Base-by-base conservation (phyloP, 1,284 basidiomycete species). In the Kwoniella shivajii region DNA sequence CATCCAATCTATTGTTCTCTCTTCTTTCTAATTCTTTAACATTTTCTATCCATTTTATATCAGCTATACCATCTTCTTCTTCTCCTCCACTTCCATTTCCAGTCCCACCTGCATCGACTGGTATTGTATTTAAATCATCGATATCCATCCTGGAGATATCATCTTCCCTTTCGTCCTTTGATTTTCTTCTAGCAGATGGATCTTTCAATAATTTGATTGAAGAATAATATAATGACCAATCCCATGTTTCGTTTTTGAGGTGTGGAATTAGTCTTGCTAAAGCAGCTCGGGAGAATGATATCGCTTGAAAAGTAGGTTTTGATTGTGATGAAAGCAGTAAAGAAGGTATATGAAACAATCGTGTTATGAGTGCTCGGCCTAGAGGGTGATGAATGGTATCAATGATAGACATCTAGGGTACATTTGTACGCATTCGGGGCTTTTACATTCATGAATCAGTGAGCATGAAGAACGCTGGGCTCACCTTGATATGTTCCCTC, bases 321-420 rank as follows among this genome's bases (percentile, higher is more conserved):
- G 55, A 39, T 9, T 44, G 18, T 3, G 59, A 30, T 13, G 50
- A 37, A 9, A 69, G 54, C 5, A 71, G 49, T 1, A 67, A 29
- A 6, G 42, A 43, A 14, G 68, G 46, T 22, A 75, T 63, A 46
- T 69, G 65, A 1, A 51, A 33, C 1, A 73, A 59, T 13, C 75
- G 71, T 4, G 67, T 72, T 56, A 76, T 74, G 31, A 74, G 61
- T 14, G 75, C 72, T 47, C 74, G 72, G 26, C 68, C 74, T 74
- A 57, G 1, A 47, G 9, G 20, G 9, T 27, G 20, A 4, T 10
- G n/a, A 6, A 16, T 22, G 6, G 26, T 22, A 18, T 42, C 24
- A 7, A 6, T 22, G 7, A 9, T n/a, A n/a, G n/a, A n/a, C n/a
- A n/a, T n/a, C n/a, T n/a, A n/a, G n/a, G n/a, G n/a, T n/a, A n/a